phyloP scores from a whole-genome alignment of 2,329 filamentous ascomycete genomes.

The Didymella exigua region DNA sequence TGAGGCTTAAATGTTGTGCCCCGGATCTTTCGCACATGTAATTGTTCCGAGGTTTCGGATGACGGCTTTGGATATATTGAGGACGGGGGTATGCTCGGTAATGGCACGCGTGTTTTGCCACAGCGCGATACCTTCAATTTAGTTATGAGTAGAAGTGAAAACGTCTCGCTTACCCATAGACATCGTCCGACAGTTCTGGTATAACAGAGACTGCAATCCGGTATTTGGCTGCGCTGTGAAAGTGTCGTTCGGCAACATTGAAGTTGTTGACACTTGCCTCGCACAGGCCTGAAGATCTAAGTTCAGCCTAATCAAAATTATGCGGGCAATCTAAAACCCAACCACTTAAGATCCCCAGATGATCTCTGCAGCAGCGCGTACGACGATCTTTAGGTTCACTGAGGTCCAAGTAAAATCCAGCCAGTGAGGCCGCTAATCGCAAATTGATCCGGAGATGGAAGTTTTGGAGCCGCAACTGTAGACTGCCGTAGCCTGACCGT shows the following conservation, averaged over 20 bases:
- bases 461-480: constrained; percentile 6
- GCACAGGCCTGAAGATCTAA: constrained; percentile 12
- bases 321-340: constrained; percentile 36
- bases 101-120: neutral
- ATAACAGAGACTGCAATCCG: too few species aligned
- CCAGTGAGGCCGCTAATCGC: neutral
- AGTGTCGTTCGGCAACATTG: constrained; percentile 4
- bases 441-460: constrained; percentile 8
- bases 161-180: neutral
- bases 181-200: neutral
- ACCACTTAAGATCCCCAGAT: constrained; percentile 21
- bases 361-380: neutral
- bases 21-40: constrained; percentile 29
- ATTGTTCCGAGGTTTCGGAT: constrained; percentile 31
- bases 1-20: constrained; percentile 26
- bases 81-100: constrained; percentile 11
- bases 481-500: neutral
- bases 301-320: constrained; percentile 40
- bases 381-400: neutral
- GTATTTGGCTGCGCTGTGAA: neutral
- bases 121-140: neutral
- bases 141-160: neutral
- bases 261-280: constrained; percentile 1
- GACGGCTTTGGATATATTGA: constrained; percentile 13
- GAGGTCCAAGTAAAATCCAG: constrained; percentile 4